Conservation (phyloP, 1,284 basidiomycete genomes). For the Rhizoctonia solani region DNA sequence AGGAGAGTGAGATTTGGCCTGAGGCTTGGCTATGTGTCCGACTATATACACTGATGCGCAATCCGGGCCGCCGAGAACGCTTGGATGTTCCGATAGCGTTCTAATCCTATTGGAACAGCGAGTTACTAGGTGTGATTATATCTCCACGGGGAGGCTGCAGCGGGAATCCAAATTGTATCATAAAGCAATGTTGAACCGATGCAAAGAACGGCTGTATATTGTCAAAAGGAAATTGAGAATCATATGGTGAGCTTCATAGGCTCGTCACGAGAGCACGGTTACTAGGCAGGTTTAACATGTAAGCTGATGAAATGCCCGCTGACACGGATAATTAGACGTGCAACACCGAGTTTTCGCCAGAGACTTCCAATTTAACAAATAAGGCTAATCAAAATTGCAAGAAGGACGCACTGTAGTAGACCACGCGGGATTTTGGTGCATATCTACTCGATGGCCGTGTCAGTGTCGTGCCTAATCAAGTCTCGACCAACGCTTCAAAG, state of each 20-base stretch:
- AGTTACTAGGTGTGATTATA: too few relatives aligned
- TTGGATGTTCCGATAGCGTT: too few relatives aligned
- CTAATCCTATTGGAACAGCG: too few relatives aligned
- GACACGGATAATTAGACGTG: background rate
- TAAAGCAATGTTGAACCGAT: too few relatives aligned
- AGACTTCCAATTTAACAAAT: background rate
- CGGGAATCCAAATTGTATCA: too few relatives aligned
- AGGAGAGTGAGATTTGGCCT: background rate
- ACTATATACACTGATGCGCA: slow-evolving; percentile 11
- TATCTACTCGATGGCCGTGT: too few relatives aligned
- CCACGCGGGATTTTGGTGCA: too few relatives aligned
- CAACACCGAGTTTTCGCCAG: background rate
- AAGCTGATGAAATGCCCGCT: background rate
- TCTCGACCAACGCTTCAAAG: too few relatives aligned
- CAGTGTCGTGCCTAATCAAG: too few relatives aligned
- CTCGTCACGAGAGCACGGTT: background rate
- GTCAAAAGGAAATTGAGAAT: background rate
- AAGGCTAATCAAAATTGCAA: background rate
- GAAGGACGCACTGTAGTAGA: too few relatives aligned
- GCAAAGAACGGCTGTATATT: background rate
- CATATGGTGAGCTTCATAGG: background rate
- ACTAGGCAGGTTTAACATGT: background rate
- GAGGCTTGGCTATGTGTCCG: background rate
- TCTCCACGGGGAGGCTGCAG: too few relatives aligned
- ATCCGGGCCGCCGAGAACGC: background rate